Conservation (phyloP, 2,329 filamentous ascomycete genomes). For the Talaromyces sp. region DNA sequence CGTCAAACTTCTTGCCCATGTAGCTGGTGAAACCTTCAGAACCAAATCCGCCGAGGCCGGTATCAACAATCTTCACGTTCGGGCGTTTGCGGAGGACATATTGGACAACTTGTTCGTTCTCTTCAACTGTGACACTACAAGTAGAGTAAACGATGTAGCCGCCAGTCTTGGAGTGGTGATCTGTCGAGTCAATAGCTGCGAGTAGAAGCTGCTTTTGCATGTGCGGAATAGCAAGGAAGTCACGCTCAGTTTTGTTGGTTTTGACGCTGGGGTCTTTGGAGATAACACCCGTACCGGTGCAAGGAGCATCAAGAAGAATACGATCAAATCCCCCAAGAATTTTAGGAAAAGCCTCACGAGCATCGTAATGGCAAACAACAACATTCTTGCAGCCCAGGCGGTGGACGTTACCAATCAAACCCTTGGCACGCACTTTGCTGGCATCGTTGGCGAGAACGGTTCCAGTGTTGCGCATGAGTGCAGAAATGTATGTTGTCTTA, state of each 20-base stretch:
- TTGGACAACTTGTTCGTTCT: constrained; percentile 89
- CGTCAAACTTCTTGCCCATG: constrained; percentile 86
- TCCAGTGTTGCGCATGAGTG: constrained; percentile 95
- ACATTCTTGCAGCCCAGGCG: constrained; percentile 89
- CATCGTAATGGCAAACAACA: constrained; percentile 92
- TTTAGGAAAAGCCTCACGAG: constrained; percentile 77
- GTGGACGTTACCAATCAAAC: constrained; percentile 96
- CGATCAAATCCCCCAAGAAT: constrained; percentile 95
- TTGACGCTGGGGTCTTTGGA: constrained; percentile 95
- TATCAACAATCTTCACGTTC: constrained; percentile 89
- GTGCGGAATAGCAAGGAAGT: constrained; percentile 90
- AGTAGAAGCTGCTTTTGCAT: constrained; percentile 91
- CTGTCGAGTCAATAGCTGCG: constrained; percentile 88
- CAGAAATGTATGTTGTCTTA: constrained; percentile 94
- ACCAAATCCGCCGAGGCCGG: constrained; percentile 75
- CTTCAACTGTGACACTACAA: constrained; percentile 88
- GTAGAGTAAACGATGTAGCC: constrained; percentile 97
- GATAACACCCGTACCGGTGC: constrained; percentile 95
- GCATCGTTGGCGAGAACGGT: constrained; percentile 95
- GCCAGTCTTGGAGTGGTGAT: constrained; percentile 85
- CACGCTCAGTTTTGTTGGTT: constrained; percentile 94
- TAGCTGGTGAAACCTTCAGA: constrained; percentile 88
- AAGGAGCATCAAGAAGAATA: constrained; percentile 88
- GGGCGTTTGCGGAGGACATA: constrained; percentile 88
- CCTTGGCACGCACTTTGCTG: constrained; percentile 87